Conservation (phyloP, 352 stramenopile species). For the Thraustotheca clavata region DNA sequence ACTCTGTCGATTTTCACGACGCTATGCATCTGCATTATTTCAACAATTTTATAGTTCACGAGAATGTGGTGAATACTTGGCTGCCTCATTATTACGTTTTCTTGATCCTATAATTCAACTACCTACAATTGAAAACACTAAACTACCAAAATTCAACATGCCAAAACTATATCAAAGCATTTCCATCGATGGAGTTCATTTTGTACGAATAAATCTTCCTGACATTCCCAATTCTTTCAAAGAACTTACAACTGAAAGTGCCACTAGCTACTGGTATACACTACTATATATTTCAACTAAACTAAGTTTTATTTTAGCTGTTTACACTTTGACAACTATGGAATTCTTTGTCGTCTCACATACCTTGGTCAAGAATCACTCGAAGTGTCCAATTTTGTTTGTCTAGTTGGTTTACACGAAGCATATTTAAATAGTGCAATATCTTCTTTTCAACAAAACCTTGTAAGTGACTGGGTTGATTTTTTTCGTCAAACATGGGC, state of each 20-base stretch:
- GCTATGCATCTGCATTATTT: conserved; percentile 64
- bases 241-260: conserved; percentile 26
- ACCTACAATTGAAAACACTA: neutral
- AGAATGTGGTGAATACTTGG: conserved; percentile 70
- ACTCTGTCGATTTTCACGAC: conserved; percentile 71
- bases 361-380: conserved; percentile 50
- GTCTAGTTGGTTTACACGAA: conserved; percentile 75
- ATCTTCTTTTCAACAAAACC: conserved; percentile 53
- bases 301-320: conserved; percentile 23
- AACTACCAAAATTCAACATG: conserved; percentile 50
- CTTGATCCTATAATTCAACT: conserved; percentile 40
- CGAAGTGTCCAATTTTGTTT: conserved; percentile 58
- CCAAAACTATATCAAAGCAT: conserved; percentile 41
- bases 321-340: conserved; percentile 65
- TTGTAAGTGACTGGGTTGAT: conserved; percentile 72
- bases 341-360: conserved; percentile 59
- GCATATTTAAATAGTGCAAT: conserved; percentile 79
- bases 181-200: conserved; percentile 43
- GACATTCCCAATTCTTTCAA: conserved; percentile 53
- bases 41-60: conserved; percentile 67
- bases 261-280: conserved; percentile 27
- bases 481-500: conserved; percentile 80
- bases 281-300: neutral
- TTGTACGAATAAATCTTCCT: conserved; percentile 66
- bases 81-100: conserved; percentile 46